Evolutionary conservation across 2,329 filamentous ascomycete genomes (phyloP).

Genomic region (Neonectria coccinea): DNA sequence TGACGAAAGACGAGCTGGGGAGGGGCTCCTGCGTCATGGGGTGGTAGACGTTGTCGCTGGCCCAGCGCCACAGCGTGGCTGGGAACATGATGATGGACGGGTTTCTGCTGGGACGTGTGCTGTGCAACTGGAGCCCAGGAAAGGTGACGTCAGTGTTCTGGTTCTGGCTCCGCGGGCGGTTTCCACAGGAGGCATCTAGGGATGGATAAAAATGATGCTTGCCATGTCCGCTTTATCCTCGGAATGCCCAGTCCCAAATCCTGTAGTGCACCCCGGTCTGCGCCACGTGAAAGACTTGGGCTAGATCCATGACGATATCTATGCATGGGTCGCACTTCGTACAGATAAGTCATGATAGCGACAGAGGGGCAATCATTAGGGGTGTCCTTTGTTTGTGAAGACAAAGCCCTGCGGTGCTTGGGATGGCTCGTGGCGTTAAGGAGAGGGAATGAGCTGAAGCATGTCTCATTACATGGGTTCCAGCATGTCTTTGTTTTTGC

Average conservation of each 20-base stretch:
- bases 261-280: constrained; percentile 4
- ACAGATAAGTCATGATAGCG: neutral
- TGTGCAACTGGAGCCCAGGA: neutral
- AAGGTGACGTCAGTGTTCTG: neutral
- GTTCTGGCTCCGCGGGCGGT: no score
- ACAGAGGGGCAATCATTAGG: neutral
- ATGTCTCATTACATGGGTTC: neutral
- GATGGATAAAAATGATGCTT: neutral
- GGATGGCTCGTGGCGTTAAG: neutral
- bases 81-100: constrained; percentile 8
- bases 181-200: no score
- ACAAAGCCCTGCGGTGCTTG: neutral
- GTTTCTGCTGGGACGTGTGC: neutral
- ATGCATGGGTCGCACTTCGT: constrained; percentile 5
- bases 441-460: neutral
- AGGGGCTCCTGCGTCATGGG: constrained; percentile 1
- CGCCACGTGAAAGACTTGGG: constrained; percentile 9
- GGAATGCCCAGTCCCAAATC: constrained; percentile 8
- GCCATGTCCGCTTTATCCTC: constrained; percentile 2
- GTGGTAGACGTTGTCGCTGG: neutral
- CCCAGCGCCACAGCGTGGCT: constrained; percentile 31
- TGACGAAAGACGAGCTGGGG: constrained; percentile 8
- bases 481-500: neutral
- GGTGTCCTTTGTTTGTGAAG: neutral
- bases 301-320: constrained; percentile 12